Base-by-base conservation (phyloP, 441 rosid species). In the Manihot esculenta region DNA sequence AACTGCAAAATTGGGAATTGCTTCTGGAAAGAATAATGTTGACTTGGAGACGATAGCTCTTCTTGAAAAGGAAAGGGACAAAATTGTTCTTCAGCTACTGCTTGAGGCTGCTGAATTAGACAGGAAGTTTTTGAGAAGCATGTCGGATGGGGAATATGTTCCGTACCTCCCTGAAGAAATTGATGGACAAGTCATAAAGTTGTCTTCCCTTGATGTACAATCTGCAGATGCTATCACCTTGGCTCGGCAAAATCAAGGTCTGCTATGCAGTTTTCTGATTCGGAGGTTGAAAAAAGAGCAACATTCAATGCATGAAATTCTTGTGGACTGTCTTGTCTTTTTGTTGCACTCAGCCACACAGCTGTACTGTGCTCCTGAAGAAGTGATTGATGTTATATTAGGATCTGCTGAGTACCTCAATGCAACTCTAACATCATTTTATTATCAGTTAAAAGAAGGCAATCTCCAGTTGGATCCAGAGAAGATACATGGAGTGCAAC, bases 101-200 rank as follows among this genome's bases (percentile, higher is more conserved):
- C 88, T 88, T 62, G 86, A 89, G 81, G 96, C 96, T 78, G 91
- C 96, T 59, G 87, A 86, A 68, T 79, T 87, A 77, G 94, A 89
- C 80, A 79, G 79, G 81, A 82, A 84, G 38, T 86, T 82, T 78
- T 76, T 79, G 76, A 68, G 71, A 45, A 70, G 74, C 77, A 71
- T 67, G 55, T 78, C 84, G 49, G 85, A 78, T 65, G 79, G 58
- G 63, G 88, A 78, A 68, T 66, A 66, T 73, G 49, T 64, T 70
- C 71, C 72, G 8, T 63, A 49, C 60, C 68, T 73, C 69, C 54
- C 72, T 68, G 90, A 76, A 74, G 86, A 78, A 74, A 73, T 67
- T 60, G 87, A 85, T 68, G 91, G 78, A 30, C 82, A 77, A 68
- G 73, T 85, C 66, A 64, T 87, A 33, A 82, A 82, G 57, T 79